Conservation (phyloP, 2,329 filamentous ascomycete genomes). For the Calonectria honghensis region DNA sequence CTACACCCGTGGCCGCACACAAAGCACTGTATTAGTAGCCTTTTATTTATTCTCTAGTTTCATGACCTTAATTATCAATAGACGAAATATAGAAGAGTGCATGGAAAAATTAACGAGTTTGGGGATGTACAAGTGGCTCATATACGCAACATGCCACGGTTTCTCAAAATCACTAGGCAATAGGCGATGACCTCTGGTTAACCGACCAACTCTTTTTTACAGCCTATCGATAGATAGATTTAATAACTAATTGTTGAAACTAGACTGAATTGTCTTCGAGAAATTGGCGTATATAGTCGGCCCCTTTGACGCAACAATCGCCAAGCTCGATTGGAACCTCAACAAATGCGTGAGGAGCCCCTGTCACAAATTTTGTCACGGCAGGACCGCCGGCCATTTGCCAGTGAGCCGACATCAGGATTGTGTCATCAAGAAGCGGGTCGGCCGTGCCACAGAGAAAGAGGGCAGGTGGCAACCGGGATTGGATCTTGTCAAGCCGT, state of each 20-base stretch:
- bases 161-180: neutral
- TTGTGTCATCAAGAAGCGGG: conserved; percentile 8
- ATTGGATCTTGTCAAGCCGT: conserved; percentile 16
- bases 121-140: neutral
- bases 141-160: neutral
- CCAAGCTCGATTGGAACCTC: conserved; percentile 9
- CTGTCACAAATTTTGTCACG: conserved; percentile 8
- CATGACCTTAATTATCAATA: neutral
- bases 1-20: neutral
- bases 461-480: conserved; percentile 11
- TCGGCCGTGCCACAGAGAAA: conserved; percentile 12
- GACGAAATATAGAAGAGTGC: neutral
- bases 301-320: neutral
- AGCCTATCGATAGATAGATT: no score
- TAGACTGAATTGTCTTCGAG: neutral
- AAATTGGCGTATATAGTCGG: neutral
- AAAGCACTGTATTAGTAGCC: neutral
- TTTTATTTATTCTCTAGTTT: neutral
- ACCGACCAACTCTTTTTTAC: neutral
- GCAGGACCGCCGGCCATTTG: conserved; percentile 11
- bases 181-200: neutral
- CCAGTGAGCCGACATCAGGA: conserved; percentile 11
- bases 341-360: conserved; percentile 14
- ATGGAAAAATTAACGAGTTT: neutral
- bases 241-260: no score